These are phyloP conservation scores for Chaetomidium leptoderma DNA, from an alignment of 495 filamentous ascomycete species.

Conservation along the genomic window DNA sequence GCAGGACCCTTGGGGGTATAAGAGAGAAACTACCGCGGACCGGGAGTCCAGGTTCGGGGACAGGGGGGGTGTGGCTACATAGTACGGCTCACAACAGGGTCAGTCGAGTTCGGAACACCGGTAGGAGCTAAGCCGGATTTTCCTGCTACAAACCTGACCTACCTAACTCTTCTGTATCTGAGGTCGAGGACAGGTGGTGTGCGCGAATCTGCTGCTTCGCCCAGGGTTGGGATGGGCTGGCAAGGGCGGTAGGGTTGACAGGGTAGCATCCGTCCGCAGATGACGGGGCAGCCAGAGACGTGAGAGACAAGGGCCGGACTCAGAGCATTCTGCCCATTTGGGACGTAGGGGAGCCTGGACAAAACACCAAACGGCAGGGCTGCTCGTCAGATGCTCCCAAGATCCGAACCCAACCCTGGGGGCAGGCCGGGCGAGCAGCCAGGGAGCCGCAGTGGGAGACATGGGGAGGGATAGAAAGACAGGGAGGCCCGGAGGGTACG, in stretches of 20 bases:
- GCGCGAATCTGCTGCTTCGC: conserved; percentile 43
- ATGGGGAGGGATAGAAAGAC: conserved; percentile 3
- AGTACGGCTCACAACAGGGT: conserved; percentile 41
- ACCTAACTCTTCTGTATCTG: too few relatives aligned
- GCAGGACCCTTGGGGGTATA: conserved; percentile 47
- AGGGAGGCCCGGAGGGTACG: conserved; percentile 1
- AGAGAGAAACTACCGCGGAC: conserved; percentile 37
- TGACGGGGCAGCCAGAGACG: conserved; percentile 31
- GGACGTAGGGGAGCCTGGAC: conserved; percentile 23
- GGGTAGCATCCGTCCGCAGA: conserved; percentile 46
- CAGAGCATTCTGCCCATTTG: conserved; percentile 15
- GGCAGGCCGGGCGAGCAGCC: not conserved
- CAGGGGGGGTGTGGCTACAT: conserved; percentile 15
- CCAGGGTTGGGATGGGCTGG: conserved; percentile 36
- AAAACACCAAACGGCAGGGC: conserved; percentile 29
- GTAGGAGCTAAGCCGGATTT: conserved; percentile 51
- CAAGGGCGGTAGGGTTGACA: conserved; percentile 30
- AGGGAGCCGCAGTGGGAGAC: not conserved
- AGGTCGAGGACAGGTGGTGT: conserved; percentile 43
- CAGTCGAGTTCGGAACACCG: conserved; percentile 48
- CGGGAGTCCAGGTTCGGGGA: conserved; percentile 37
- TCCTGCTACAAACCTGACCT: conserved; percentile 48
- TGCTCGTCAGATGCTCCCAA: conserved; percentile 18
- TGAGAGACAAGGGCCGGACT: conserved; percentile 18
- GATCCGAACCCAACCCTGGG: conserved; percentile 12